Percentiles rank a stretch among this genome's conserved stretches.
These are phyloP conservation scores for Dictyostelium capitatum DNA, from an alignment of 78 protist species.

Conservation along the genomic window DNA sequence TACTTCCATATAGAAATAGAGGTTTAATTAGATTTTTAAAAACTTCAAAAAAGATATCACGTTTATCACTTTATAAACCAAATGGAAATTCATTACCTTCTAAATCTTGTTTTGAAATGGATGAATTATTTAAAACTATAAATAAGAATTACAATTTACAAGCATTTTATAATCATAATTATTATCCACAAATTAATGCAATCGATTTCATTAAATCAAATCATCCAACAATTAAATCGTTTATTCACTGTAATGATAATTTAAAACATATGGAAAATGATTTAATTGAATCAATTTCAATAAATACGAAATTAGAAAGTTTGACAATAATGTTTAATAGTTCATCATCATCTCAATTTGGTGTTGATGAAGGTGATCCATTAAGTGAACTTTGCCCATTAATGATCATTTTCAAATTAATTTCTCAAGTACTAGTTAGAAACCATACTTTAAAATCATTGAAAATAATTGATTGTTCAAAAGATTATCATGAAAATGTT, in stretches of 20 bases:
- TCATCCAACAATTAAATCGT: not conserved
- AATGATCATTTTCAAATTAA: constrained; percentile 3
- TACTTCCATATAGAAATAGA: constrained; percentile 7
- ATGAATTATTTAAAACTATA: not conserved
- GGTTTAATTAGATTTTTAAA: not conserved
- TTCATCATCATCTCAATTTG: not conserved
- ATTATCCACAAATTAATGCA: constrained; percentile 8
- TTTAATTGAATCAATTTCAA: not conserved
- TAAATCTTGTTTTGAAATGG: constrained; percentile 17
- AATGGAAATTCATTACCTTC: not conserved
- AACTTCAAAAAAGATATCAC: not conserved
- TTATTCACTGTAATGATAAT: constrained; percentile 2
- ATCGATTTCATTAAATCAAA: not conserved
- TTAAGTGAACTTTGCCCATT: not conserved
- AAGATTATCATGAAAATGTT: not conserved
- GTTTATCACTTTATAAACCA: not conserved
- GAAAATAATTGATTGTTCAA: constrained; percentile 13
- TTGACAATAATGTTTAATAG: constrained; percentile 14
- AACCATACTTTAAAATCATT: constrained; percentile 4
- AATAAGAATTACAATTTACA: not conserved
- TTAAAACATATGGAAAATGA: constrained; percentile 8
- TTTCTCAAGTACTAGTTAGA: not conserved
- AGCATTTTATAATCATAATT: not conserved
- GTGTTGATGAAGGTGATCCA: not conserved
- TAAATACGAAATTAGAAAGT: not conserved